Base-by-base conservation (phyloP, 108 stramenopile species). In the Conticribra weissflogii region DNA sequence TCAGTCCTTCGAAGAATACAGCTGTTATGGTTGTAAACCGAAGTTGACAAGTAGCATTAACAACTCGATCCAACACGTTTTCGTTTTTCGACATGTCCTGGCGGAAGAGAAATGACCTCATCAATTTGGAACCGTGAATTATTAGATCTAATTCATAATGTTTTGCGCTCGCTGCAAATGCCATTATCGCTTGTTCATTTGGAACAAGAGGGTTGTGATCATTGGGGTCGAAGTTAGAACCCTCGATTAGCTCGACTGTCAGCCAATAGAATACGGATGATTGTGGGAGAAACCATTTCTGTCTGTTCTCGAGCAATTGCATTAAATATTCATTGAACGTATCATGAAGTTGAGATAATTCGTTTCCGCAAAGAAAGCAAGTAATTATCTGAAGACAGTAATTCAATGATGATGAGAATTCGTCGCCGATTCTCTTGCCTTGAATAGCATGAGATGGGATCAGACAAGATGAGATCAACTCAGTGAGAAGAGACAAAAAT, bases 331-430 rank as follows among this genome's bases (percentile, higher is more conserved):
- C 46, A 1, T 22, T 41, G 18, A 34, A 46, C 4, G 55, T 47
- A 4, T 55, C 29, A 15, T 45, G 41, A 33, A 72, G 0, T 3
- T 24, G 21, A 19, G 7, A 2, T 12, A 72, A 33, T 12, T 34
- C 12, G 16, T 63, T 32, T 12, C 71, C 71, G 28, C 59, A 36
- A 14, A 48, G 15, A 28, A 62, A 72, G 55, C 44, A 46, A n/a
- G 54, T 47, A 16, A 63, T 16, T 29, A 23, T 29, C n/a, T 28
- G 2, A 29, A 28, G 28, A 0, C 15, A 5, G 48, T 52, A 19
- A 34, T 63, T 72, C 19, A 23, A 9, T 3, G 21, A 18, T 1
- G 62, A 22, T 12, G 21, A 29, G 30, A 56, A 27, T 9, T 27
- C n/a, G n/a, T 72, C 71, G 4, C n/a, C n/a, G n/a, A n/a, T n/a